Base-by-base conservation (phyloP, 352 stramenopile species). In the Globisporangium iwayamae region DNA sequence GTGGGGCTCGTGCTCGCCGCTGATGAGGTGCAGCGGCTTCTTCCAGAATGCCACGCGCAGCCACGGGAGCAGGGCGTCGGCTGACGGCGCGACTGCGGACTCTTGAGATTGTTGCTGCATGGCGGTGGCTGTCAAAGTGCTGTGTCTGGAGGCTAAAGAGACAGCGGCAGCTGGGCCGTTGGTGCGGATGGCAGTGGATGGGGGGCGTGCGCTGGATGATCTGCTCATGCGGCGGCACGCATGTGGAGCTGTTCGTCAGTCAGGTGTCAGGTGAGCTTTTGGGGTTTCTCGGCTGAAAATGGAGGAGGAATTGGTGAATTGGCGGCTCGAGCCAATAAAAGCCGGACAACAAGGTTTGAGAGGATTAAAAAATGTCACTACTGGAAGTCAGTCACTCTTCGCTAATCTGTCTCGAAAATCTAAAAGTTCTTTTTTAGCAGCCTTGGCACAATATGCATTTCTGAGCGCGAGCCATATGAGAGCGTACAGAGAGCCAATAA, bases 21-120 rank as follows among this genome's bases (percentile, higher is more conserved):
- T 45, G 50, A 85, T 64, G 11, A 88, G 68, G 30, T 78, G 75
- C 66, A 90, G 71, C 54, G 83, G 83, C 63, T 92, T 92, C 54
- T 79, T 76, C 83, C 83, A 92, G 62, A 90, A 90, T n/a, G 83
- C 83, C 7, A 91, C 68, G 18, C 59, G 73, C 11, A 91, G 59
- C 32, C 68, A 78, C 57, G 67, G 18, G 16, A 57, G 16, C 18
- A 57, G 18, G 5, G 32, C 55, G n/a, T 25, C 62, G 39, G 62
- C 58, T 16, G 54, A 51, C 0, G 54, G 39, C 13, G 41, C 43
- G 22, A 6, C 1, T 4, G 52, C 6, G 1, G 50, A 45, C 32
- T 57, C 52, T 30, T 28, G 25, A 28, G 36, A 13, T 10, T n/a
- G 52, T 57, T 57, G 52, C 32, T 43, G 32, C 32, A 45, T 32